Conservation (phyloP, 352 stramenopile genomes). For the Globisporangium splendens region DNA sequence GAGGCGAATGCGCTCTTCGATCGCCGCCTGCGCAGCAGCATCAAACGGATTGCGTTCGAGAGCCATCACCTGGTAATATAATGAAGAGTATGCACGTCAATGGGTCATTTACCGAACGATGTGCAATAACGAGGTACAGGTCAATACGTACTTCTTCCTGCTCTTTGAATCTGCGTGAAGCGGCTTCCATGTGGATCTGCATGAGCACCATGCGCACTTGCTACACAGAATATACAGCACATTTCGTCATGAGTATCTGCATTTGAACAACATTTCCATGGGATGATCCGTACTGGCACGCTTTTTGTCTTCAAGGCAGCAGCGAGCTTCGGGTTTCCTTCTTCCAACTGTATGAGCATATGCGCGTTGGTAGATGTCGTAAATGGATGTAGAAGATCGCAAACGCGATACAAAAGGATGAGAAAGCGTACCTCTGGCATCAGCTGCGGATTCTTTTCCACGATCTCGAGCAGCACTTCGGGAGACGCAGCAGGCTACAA, state of each 20-base stretch:
- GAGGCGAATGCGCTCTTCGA: conserved; percentile 80
- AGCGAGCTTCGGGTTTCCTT: conserved; percentile 60
- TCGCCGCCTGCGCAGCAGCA: conserved; percentile 67
- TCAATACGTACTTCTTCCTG: conserved; percentile 57
- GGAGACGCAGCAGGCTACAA: conserved; percentile 51
- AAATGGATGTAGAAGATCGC: neutral
- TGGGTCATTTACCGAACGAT: no score
- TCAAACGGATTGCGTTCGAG: conserved; percentile 80
- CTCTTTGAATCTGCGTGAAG: conserved; percentile 75
- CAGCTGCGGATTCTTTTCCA: conserved; percentile 78
- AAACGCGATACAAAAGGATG: neutral
- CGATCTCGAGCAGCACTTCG: conserved; percentile 78
- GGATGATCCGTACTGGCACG: conserved; percentile 42
- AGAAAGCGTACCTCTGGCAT: conserved; percentile 41
- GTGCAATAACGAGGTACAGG: neutral
- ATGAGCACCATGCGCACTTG: conserved; percentile 80
- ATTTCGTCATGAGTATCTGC: neutral
- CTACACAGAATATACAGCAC: conserved; percentile 19
- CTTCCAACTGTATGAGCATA: conserved; percentile 39
- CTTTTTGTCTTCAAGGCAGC: conserved; percentile 63
- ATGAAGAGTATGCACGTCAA: no score
- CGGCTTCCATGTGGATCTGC: conserved; percentile 83
- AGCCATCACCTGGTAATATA: conserved; percentile 21
- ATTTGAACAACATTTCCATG: neutral
- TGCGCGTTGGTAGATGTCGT: neutral